Conservation (phyloP, 768 basidiomycete species). For the Podaxis mareebaensis region DNA sequence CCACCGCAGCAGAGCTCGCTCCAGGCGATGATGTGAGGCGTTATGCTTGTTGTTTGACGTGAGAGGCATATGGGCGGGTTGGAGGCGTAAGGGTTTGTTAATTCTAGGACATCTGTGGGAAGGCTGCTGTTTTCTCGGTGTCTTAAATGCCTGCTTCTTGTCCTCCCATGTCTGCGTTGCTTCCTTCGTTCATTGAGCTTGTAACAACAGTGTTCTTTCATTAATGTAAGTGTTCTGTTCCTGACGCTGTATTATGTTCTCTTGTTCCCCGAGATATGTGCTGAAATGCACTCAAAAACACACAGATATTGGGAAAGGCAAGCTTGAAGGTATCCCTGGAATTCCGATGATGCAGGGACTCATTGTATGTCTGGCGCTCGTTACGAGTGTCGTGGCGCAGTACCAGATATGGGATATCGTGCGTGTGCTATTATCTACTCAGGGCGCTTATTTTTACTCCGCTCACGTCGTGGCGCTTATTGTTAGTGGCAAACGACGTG, state of each 20-base stretch:
- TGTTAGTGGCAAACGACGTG: conserved; percentile 57
- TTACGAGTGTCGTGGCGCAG: conserved; percentile 25
- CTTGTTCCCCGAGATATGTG: not conserved
- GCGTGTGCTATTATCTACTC: conserved; percentile 20
- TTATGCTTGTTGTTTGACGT: not conserved
- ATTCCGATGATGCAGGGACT: not conserved
- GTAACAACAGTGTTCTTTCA: not conserved
- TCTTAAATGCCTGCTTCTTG: not conserved
- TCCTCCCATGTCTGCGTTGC: not conserved
- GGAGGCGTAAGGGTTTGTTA: not conserved
- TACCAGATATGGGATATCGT: conserved; percentile 57
- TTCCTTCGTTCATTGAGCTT: not conserved
- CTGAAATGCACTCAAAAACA: not conserved
- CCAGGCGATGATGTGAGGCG: not conserved
- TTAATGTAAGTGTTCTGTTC: not conserved
- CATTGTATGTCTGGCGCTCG: not conserved
- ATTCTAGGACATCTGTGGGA: not conserved
- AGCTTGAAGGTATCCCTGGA: not conserved
- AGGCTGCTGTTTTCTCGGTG: not conserved
- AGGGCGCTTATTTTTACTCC: not conserved
- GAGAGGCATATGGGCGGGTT: not conserved
- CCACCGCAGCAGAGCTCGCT: not conserved
- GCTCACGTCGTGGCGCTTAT: conserved; percentile 1
- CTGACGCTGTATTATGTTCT: not conserved
- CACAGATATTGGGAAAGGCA: not conserved